phyloP scores from a whole-genome alignment of 2,329 filamentous ascomycete species.

The Apiospora malaysiana region DNA sequence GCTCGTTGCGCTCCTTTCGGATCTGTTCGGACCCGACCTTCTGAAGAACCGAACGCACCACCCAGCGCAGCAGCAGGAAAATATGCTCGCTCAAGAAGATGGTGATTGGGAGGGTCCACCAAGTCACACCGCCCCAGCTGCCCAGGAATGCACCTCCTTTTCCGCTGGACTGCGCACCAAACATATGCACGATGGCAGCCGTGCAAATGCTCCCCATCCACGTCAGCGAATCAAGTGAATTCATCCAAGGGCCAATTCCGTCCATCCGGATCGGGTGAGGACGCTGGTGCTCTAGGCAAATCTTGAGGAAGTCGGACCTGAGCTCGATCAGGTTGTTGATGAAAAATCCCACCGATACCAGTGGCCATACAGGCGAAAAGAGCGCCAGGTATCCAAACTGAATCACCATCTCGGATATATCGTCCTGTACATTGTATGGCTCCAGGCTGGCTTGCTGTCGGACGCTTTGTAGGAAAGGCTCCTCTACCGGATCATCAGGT shows the following conservation, averaged over 20 bases:
- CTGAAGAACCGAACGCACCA: constrained; percentile 44
- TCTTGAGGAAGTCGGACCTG: constrained; percentile 78
- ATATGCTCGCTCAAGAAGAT: constrained; percentile 78
- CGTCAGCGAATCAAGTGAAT: constrained; percentile 70
- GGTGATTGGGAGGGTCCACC: constrained; percentile 70
- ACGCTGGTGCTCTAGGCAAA: constrained; percentile 74
- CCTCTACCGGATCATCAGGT: constrained; percentile 67
- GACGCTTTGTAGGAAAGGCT: constrained; percentile 65
- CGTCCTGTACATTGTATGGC: constrained; percentile 74
- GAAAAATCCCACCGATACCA: constrained; percentile 74
- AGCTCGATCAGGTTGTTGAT: constrained; percentile 81
- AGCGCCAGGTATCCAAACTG: constrained; percentile 77
- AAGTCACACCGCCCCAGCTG: constrained; percentile 55
- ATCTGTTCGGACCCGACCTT: constrained; percentile 48
- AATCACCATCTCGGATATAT: constrained; percentile 75
- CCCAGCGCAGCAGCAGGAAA: constrained; percentile 64
- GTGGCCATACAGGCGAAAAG: constrained; percentile 78
- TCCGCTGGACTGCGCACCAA: constrained; percentile 59
- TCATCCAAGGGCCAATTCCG: constrained; percentile 76
- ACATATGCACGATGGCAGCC: constrained; percentile 76
- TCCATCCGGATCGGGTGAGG: constrained; percentile 73
- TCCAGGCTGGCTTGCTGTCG: constrained; percentile 72
- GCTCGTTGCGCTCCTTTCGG: constrained; percentile 45
- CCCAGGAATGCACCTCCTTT: constrained; percentile 42
- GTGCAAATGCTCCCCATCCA: constrained; percentile 77